Percentiles rank a stretch among this genome's conserved stretches.
These are phyloP conservation scores for Prunus yedoensis DNA, from an alignment of 331 rosid species.

Conservation along the genomic window DNA sequence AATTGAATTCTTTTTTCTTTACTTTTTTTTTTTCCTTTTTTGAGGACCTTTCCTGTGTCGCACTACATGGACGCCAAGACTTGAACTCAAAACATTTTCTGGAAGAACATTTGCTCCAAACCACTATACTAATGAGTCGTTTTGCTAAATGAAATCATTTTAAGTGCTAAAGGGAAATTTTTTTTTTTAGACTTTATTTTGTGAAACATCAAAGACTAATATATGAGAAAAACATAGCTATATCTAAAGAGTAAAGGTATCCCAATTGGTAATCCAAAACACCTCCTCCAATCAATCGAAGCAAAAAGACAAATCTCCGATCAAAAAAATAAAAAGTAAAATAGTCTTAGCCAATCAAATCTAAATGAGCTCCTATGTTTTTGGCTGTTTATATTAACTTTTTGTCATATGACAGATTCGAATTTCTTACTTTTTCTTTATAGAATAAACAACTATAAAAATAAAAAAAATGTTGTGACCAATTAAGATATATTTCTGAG, in stretches of 20 bases:
- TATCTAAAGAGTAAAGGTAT: not conserved
- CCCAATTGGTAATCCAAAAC: not conserved
- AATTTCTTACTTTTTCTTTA: no score
- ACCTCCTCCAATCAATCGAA: not conserved
- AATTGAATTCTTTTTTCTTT: not conserved
- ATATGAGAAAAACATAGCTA: not conserved
- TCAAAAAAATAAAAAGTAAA: not conserved
- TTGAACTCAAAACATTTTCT: fast-evolving
- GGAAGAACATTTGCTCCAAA: no score
- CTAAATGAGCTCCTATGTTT: not conserved
- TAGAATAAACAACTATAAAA: no score
- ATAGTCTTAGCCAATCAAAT: not conserved
- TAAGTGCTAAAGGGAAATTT: no score
- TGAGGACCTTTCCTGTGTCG: no score
- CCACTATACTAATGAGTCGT: fast-evolving
- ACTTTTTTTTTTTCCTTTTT: no score
- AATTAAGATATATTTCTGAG: no score
- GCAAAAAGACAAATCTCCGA: not conserved
- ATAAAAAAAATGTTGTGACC: no score
- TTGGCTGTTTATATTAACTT: not conserved
- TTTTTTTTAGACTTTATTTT: no score
- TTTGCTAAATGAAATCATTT: no score
- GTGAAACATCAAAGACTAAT: no score
- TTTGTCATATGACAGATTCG: no score
- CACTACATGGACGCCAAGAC: fast-evolving